Evolutionary conservation across 495 filamentous ascomycete genomes (phyloP).

Genomic region (Aspergillus coremiiformis): DNA sequence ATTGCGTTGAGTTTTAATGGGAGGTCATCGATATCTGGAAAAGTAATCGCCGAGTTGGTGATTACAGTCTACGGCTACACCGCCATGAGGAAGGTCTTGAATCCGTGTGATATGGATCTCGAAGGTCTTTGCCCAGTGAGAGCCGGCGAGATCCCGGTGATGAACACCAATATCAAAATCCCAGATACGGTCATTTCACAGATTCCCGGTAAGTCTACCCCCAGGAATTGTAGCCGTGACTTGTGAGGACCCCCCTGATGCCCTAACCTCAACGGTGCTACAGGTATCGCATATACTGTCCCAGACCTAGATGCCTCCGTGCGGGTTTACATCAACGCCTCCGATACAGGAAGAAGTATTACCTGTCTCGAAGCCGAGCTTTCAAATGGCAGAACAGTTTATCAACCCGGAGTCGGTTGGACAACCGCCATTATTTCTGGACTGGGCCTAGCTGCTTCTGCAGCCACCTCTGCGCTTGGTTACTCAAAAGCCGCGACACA

Average conservation of each 20-base stretch:
- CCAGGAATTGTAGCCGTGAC: too few relatives aligned
- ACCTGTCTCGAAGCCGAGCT: constrained; percentile 84
- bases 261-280: neutral
- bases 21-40: constrained; percentile 64
- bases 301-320: constrained; percentile 92
- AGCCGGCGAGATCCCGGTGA: constrained; percentile 51
- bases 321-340: constrained; percentile 65
- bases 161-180: constrained; percentile 60
- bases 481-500: constrained; percentile 95
- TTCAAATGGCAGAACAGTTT: constrained; percentile 86
- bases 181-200: constrained; percentile 43
- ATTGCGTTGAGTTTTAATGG: constrained; percentile 63
- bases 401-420: constrained; percentile 84
- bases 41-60: constrained; percentile 60
- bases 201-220: constrained; percentile 57
- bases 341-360: constrained; percentile 51
- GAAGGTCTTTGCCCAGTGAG: constrained; percentile 79
- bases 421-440: constrained; percentile 78
- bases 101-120: constrained; percentile 62
- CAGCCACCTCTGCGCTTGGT: constrained; percentile 68
- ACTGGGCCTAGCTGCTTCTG: constrained; percentile 70
- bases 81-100: constrained; percentile 48
- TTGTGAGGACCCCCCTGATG: too few relatives aligned
- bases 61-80: constrained; percentile 71
- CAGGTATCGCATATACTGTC: constrained; percentile 75